Evolutionary conservation across 75 land plant species (phyloP).

Genomic region (Selaginella moellendorffii): DNA sequence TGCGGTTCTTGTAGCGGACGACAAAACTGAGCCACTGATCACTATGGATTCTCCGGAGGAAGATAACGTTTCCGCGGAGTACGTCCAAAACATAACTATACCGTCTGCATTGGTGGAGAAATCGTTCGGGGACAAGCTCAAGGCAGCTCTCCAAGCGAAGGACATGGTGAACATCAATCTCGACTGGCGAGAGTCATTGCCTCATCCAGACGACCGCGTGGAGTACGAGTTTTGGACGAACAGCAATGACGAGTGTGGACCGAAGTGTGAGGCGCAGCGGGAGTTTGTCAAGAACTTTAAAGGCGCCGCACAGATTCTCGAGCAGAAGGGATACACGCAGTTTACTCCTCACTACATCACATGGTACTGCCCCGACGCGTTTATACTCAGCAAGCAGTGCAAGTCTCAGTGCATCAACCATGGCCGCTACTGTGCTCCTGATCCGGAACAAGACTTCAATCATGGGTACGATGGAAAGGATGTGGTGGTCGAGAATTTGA

Average conservation of each 20-base stretch:
- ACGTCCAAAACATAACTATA: conserved; percentile 36
- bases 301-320: conserved; percentile 77
- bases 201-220: conserved; percentile 91
- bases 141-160: conserved; percentile 31
- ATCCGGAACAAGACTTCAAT: conserved; percentile 77
- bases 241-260: conserved; percentile 81
- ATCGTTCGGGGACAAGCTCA: conserved; percentile 46
- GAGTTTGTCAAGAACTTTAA: conserved; percentile 71
- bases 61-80: conserved; percentile 18
- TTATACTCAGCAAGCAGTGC: conserved; percentile 63
- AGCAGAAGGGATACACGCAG: conserved; percentile 52
- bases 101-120: conserved; percentile 45
- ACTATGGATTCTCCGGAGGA: conserved; percentile 67
- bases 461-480: conserved; percentile 84
- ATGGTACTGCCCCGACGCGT: conserved; percentile 85
- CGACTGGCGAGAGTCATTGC: conserved; percentile 84
- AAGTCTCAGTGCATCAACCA: conserved; percentile 88
- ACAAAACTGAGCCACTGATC: conserved; percentile 52
- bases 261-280: conserved; percentile 66
- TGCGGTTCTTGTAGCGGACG: conserved; percentile 79
- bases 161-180: conserved; percentile 80
- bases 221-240: conserved; percentile 94
- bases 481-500: conserved; percentile 70
- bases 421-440: conserved; percentile 89
- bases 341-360: conserved; percentile 90